Percentiles rank a stretch among this genome's conserved stretches.
Conservation (phyloP, 2,329 filamentous ascomycete species). For the Colletotrichum tofieldiae region DNA sequence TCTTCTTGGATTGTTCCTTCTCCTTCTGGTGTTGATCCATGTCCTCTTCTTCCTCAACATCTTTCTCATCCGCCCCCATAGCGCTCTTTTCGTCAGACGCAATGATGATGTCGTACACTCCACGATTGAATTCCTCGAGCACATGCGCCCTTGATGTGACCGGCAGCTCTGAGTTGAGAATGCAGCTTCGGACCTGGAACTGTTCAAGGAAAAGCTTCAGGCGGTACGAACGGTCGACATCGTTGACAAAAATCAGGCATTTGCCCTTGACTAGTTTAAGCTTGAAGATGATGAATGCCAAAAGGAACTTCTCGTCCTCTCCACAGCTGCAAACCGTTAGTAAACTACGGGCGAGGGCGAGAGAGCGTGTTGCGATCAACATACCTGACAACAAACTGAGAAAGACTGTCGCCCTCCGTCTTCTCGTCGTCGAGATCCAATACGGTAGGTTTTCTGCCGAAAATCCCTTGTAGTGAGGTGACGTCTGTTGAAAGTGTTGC, state of each 20-base stretch:
- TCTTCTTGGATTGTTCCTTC: slow-evolving; percentile 58
- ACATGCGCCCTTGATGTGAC: slow-evolving; percentile 95
- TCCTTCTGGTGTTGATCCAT: slow-evolving; percentile 60
- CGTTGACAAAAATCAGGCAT: slow-evolving; percentile 80
- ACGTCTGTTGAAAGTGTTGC: slow-evolving; percentile 93
- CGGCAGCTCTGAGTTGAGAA: slow-evolving; percentile 94
- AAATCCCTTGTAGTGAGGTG: slow-evolving; percentile 86
- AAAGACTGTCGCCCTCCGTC: slow-evolving; percentile 81
- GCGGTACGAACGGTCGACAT: slow-evolving; percentile 90
- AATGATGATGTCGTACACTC: slow-evolving; percentile 98
- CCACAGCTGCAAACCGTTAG: slow-evolving; percentile 71
- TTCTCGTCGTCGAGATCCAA: slow-evolving; percentile 89
- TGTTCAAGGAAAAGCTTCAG: slow-evolving; percentile 97
- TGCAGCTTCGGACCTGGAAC: slow-evolving; percentile 93
- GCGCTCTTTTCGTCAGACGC: slow-evolving; percentile 94
- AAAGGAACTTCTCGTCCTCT: slow-evolving; percentile 97
- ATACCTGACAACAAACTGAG: slow-evolving; percentile 88
- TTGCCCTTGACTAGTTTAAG: slow-evolving; percentile 95
- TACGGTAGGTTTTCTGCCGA: slow-evolving; percentile 85
- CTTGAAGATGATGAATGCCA: slow-evolving; percentile 96
- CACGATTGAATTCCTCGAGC: slow-evolving; percentile 97
- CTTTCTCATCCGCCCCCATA: slow-evolving; percentile 74
- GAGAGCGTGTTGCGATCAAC: slow-evolving; percentile 44
- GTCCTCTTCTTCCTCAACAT: slow-evolving; percentile 57
- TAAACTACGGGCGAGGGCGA: slow-evolving; percentile 37